A percentile compares a stretch with the other conserved stretches of the same genome.
phyloP scores from a whole-genome alignment of 148 eudicot genomes.

The Vaccinium macrocarpon region DNA sequence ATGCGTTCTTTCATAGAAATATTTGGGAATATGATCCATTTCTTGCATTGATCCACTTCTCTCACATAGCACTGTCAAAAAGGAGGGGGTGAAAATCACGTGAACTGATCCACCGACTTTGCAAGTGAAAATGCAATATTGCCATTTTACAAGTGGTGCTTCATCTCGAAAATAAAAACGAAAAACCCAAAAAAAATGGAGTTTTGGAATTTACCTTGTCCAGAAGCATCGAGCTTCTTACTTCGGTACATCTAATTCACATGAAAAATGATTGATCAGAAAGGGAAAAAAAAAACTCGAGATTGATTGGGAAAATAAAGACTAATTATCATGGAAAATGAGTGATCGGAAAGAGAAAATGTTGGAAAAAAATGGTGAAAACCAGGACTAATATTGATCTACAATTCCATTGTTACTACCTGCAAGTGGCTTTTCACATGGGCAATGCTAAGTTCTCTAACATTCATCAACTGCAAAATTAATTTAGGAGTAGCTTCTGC shows the following conservation, averaged over 20 bases:
- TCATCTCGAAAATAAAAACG: neutral
- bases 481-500: constrained; percentile 61
- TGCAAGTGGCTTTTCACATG: constrained; percentile 66
- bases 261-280: neutral
- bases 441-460: constrained; percentile 49
- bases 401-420: constrained; percentile 20
- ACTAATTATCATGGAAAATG: neutral
- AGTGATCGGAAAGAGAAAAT: constrained; percentile 6
- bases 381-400: neutral
- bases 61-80: constrained; percentile 32
- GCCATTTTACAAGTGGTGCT: neutral
- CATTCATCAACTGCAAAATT: constrained; percentile 58
- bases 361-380: neutral
- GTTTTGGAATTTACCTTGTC: constrained; percentile 36
- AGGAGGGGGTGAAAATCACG: neutral
- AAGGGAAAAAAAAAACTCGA: neutral
- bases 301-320: neutral
- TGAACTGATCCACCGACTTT: neutral
- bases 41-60: constrained; percentile 21
- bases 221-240: constrained; percentile 49
- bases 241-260: constrained; percentile 48
- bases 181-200: neutral
- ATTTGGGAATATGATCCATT: constrained; percentile 18
- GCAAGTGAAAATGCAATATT: neutral
- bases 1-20: constrained; percentile 22